These are phyloP conservation scores for Solanum pinnatisectum DNA, from an alignment of 257 asterid species.

Conservation along the genomic window DNA sequence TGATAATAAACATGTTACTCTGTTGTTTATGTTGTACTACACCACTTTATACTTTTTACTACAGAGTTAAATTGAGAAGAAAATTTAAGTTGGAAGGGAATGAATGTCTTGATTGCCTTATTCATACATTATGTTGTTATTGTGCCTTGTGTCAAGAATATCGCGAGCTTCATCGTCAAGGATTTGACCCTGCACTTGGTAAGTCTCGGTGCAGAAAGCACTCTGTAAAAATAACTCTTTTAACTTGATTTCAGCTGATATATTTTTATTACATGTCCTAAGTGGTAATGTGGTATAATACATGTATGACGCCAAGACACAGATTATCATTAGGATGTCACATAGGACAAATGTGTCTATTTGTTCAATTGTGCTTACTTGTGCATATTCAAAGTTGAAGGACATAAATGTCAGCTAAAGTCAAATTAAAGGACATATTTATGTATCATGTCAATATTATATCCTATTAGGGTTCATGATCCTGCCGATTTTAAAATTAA, in stretches of 20 bases:
- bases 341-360: not conserved
- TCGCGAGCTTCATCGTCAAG: slow-evolving; percentile 23
- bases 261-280: not conserved
- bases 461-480: not conserved
- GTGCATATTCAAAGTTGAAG: no score
- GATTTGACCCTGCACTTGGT: slow-evolving; percentile 24
- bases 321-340: not conserved
- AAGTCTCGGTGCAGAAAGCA: not conserved
- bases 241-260: not conserved
- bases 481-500: not conserved
- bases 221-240: no score
- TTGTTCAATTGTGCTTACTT: not conserved
- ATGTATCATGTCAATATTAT: not conserved
- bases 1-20: not conserved
- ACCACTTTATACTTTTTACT: slow-evolving; percentile 2
- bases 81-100: slow-evolving; percentile 16
- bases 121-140: slow-evolving; percentile 6
- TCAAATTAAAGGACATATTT: no score
- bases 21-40: not conserved
- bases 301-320: not conserved
- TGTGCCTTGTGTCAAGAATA: slow-evolving; percentile 31
- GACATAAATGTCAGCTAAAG: not conserved
- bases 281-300: not conserved
- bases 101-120: slow-evolving; percentile 13
- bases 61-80: slow-evolving; percentile 9